phyloP scores from a whole-genome alignment of 441 rosid genomes.

The Geranium incanum region DNA sequence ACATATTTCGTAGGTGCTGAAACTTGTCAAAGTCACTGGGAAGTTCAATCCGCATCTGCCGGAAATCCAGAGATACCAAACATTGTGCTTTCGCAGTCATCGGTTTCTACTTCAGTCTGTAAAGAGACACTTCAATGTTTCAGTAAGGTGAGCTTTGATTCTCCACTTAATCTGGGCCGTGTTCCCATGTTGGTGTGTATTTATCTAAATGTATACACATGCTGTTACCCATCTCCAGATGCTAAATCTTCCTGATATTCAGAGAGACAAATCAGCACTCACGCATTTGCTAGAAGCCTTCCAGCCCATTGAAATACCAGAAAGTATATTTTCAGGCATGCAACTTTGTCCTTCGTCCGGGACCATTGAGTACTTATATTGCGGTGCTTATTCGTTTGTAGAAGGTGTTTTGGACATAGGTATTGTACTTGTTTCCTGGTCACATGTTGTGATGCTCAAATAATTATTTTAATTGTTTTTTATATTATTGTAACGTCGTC shows the following conservation, averaged over 20 bases:
- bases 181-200: background rate
- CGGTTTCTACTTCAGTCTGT: slow-evolving; percentile 41
- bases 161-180: background rate
- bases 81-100: slow-evolving; percentile 41
- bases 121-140: slow-evolving; percentile 63
- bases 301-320: slow-evolving; percentile 40
- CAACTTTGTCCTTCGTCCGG: slow-evolving; percentile 46
- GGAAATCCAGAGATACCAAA: slow-evolving; percentile 45
- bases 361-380: slow-evolving; percentile 52
- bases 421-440: slow-evolving; percentile 22
- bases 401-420: slow-evolving; percentile 58
- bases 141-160: slow-evolving; percentile 43
- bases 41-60: slow-evolving; percentile 42
- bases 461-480: slow-evolving; percentile 5
- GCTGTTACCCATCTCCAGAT: slow-evolving; percentile 36
- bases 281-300: slow-evolving; percentile 57
- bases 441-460: background rate
- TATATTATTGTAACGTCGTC: slow-evolving; percentile 18
- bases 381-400: slow-evolving; percentile 53
- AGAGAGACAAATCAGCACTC: slow-evolving; percentile 40
- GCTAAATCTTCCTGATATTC: slow-evolving; percentile 47
- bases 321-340: slow-evolving; percentile 30
- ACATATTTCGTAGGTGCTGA: slow-evolving; percentile 40
- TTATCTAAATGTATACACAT: background rate
- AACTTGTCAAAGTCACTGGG: slow-evolving; percentile 65